Percentiles rank a stretch among this genome's conserved stretches.
phyloP scores from a whole-genome alignment of 768 basidiomycete genomes.

The Lactifluus echinatus region DNA sequence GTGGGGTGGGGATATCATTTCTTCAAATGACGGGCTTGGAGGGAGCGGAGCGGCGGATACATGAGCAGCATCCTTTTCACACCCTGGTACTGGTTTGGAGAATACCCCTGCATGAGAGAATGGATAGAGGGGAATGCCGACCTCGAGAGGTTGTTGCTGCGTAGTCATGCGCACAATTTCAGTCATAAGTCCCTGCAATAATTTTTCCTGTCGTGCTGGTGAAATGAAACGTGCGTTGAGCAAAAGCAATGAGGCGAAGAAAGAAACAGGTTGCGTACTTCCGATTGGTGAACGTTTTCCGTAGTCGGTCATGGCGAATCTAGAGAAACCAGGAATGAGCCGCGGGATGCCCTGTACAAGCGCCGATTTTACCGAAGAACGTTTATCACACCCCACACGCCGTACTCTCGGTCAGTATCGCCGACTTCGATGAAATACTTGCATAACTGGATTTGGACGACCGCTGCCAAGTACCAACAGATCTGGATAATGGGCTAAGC shows the following conservation, averaged over 20 bases:
- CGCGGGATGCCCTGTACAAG: background rate
- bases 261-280: constrained; percentile 39
- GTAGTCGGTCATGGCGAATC: constrained; percentile 79
- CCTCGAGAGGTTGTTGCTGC: constrained; percentile 71
- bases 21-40: constrained; percentile 31
- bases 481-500: constrained; percentile 39
- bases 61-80: constrained; percentile 26
- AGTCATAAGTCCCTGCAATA: constrained; percentile 75
- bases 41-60: constrained; percentile 32
- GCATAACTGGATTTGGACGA: constrained; percentile 79
- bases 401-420: constrained; percentile 64
- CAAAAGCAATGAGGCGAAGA: background rate
- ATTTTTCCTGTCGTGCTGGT: constrained; percentile 71
- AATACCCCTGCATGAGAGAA: constrained; percentile 66
- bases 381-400: constrained; percentile 85
- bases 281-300: constrained; percentile 76
- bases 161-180: constrained; percentile 79
- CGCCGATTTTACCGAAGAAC: constrained; percentile 50
- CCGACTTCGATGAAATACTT: constrained; percentile 77
- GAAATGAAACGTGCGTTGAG: background rate
- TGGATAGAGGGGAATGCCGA: constrained; percentile 72
- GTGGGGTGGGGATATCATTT: constrained; percentile 21
- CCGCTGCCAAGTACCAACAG: constrained; percentile 87
- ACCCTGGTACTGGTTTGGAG: constrained; percentile 35
- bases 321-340: constrained; percentile 49